Percentiles rank a stretch among this genome's conserved stretches.
phyloP scores from a whole-genome alignment of 306 rosid species.

The Quercus cerris region DNA sequence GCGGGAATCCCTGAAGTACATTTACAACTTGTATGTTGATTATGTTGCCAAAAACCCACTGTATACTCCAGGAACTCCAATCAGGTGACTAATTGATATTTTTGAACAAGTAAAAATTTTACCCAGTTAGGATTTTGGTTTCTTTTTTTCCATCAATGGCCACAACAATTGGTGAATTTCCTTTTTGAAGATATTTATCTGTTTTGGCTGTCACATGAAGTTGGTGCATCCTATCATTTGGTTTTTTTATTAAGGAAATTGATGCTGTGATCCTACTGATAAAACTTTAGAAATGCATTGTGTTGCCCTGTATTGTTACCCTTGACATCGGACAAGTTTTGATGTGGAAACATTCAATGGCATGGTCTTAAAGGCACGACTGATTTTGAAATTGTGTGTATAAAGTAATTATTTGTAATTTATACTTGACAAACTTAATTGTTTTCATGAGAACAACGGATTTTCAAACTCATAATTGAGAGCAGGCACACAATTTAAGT shows the following conservation, averaged over 20 bases:
- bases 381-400: not conserved
- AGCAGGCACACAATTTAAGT: too few species aligned
- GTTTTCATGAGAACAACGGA: too few species aligned
- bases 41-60: constrained; percentile 93
- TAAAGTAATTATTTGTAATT: not conserved
- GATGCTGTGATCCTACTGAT: not conserved
- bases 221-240: not conserved
- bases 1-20: constrained; percentile 81
- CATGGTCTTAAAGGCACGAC: not conserved
- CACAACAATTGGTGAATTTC: not conserved
- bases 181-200: not conserved
- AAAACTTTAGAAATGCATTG: not conserved
- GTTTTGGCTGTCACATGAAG: not conserved
- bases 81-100: constrained; percentile 45
- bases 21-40: constrained; percentile 92
- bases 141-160: not conserved
- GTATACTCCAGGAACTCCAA: constrained; percentile 74
- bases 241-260: not conserved
- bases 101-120: not conserved
- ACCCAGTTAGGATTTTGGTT: not conserved
- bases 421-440: not conserved
- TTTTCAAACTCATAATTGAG: too few species aligned
- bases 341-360: not conserved
- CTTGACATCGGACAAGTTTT: not conserved
- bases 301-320: not conserved